These are phyloP conservation scores for Stagonosporopsis tanaceti DNA, from an alignment of 2,329 filamentous ascomycete species.

Conservation along the genomic window DNA sequence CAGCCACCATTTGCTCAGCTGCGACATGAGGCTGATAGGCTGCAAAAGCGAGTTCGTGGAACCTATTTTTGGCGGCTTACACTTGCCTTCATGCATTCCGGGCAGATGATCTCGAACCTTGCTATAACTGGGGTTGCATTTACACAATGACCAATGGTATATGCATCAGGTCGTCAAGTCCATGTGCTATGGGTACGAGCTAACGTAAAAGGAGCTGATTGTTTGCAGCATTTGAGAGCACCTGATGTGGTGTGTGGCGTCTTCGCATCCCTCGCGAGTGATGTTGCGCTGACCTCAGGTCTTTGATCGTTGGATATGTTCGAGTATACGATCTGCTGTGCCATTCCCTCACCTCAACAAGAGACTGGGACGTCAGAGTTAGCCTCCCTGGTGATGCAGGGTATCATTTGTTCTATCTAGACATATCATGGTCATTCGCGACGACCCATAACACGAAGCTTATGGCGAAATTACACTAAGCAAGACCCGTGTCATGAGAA, in stretches of 20 bases:
- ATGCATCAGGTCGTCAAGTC: neutral
- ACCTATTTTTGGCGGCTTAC: constrained; percentile 11
- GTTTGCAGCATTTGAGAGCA: neutral
- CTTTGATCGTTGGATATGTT: neutral
- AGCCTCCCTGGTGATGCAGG: neutral
- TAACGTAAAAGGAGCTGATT: neutral
- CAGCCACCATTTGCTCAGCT: constrained; percentile 3
- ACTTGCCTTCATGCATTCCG: neutral
- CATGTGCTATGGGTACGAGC: neutral
- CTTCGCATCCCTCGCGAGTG: neutral
- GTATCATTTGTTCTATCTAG: neutral
- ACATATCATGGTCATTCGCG: no score
- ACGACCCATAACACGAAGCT: neutral
- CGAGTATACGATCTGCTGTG: constrained; percentile 1
- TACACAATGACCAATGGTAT: neutral
- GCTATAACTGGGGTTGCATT: neutral
- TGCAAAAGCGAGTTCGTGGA: neutral
- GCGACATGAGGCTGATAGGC: constrained; percentile 2
- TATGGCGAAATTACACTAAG: no score
- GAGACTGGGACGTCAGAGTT: neutral
- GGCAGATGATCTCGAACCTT: neutral
- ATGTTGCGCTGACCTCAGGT: neutral
- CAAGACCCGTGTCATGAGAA: neutral
- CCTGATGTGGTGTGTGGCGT: neutral
- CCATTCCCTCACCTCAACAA: neutral